A percentile compares a stretch with the other conserved stretches of the same genome.
These are phyloP conservation scores for Fragaria ananassa DNA, from an alignment of 306 rosid genomes.

Conservation along the genomic window DNA sequence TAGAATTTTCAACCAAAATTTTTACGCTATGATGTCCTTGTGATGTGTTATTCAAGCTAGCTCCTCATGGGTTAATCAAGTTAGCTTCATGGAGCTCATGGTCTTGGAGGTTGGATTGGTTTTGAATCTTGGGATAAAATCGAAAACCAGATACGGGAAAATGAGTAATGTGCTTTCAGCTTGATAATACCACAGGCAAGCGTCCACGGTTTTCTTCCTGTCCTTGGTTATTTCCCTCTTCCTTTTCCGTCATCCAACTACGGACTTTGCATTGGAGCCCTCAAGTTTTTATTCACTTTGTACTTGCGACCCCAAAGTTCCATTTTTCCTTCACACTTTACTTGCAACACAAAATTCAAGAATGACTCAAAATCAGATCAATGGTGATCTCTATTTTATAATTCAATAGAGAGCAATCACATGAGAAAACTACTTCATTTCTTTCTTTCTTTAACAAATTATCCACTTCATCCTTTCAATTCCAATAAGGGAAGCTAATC, in stretches of 20 bases:
- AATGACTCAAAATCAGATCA: not conserved
- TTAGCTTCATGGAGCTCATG: not conserved
- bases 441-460: not conserved
- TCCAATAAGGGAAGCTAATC: not conserved
- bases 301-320: no score
- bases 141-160: not conserved
- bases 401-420: not conserved
- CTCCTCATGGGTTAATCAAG: not conserved
- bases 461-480: not conserved
- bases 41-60: not conserved
- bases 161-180: not conserved
- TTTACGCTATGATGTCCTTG: not conserved
- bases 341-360: not conserved
- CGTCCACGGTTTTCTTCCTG: constrained; percentile 7
- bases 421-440: not conserved
- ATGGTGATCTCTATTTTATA: not conserved
- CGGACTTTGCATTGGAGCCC: not conserved
- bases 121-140: not conserved
- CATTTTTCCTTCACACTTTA: not conserved
- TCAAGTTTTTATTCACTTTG: not conserved
- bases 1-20: not conserved
- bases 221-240: not conserved
- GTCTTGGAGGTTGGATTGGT: not conserved
- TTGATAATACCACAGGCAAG: constrained; percentile 1
- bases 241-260: not conserved